Percentiles rank a stretch among this genome's conserved stretches.
Conservation (phyloP, 2,329 filamentous ascomycete genomes). For the Rutstroemia sp. region DNA sequence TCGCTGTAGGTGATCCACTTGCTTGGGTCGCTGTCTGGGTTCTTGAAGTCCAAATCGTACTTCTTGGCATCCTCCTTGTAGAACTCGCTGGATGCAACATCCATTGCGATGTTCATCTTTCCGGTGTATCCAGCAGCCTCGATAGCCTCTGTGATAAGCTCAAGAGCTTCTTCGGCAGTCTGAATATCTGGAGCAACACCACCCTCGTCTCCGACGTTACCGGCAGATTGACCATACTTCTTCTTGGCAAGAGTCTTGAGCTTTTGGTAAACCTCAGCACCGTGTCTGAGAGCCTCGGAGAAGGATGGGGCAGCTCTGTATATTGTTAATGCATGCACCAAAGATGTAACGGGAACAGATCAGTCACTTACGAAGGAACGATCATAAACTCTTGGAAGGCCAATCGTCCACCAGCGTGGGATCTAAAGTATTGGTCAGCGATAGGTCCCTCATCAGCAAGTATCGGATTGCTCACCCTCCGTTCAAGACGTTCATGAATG, state of each 20-base stretch:
- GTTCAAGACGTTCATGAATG: conserved; percentile 92
- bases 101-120: conserved; percentile 97
- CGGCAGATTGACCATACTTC: conserved; percentile 98
- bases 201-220: conserved; percentile 99
- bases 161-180: conserved; percentile 90
- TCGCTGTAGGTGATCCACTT: conserved; percentile 99
- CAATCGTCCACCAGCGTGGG: conserved; percentile 92
- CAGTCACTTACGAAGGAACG: conserved; percentile 61
- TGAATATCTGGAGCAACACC: conserved; percentile 99
- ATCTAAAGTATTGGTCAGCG: conserved; percentile 43
- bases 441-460: neutral
- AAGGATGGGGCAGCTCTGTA: conserved; percentile 74
- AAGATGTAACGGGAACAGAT: neutral
- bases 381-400: conserved; percentile 98
- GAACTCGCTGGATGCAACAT: conserved; percentile 98
- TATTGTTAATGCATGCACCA: conserved; percentile 5
- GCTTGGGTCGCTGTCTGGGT: conserved; percentile 87
- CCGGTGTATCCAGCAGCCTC: conserved; percentile 93
- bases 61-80: conserved; percentile 98
- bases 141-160: conserved; percentile 91
- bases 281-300: conserved; percentile 92
- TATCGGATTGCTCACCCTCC: conserved; percentile 38
- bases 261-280: conserved; percentile 95
- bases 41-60: conserved; percentile 99
- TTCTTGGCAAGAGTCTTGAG: conserved; percentile 97